phyloP scores from a whole-genome alignment of 75 land plant genomes.

The Pinus tabuliformis region DNA sequence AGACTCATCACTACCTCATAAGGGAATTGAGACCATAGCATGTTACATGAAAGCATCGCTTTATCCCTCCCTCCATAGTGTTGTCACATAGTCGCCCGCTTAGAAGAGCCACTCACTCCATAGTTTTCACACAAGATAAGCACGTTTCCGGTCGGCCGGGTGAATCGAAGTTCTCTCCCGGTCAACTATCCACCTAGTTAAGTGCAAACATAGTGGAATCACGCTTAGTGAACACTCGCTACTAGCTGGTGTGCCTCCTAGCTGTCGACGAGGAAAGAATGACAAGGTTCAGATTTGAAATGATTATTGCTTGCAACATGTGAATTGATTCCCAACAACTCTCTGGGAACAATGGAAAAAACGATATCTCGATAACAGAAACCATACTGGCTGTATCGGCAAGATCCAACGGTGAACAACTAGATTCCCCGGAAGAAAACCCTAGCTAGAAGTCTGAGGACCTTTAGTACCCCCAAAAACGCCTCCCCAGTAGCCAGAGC shows the following conservation, averaged over 20 bases:
- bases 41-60: conserved; percentile 11
- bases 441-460: not conserved
- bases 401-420: not conserved
- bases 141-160: too few relatives aligned
- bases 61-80: not conserved
- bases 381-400: not conserved
- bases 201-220: too few relatives aligned
- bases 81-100: conserved; percentile 4
- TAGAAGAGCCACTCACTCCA: not conserved
- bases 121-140: not conserved
- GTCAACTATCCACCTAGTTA: too few relatives aligned
- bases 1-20: conserved; percentile 25
- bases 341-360: not conserved
- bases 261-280: not conserved
- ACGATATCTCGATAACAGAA: not conserved
- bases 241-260: not conserved
- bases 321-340: not conserved
- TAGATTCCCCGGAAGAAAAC: not conserved
- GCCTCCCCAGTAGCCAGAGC: not conserved
- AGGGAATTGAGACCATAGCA: conserved; percentile 18
- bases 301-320: not conserved
- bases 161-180: too few relatives aligned
- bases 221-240: too few relatives aligned
- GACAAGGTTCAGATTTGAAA: not conserved
- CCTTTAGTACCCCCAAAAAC: not conserved